Conservation (phyloP, 495 filamentous ascomycete species). For the Paragyromitra xinjiangensis region DNA sequence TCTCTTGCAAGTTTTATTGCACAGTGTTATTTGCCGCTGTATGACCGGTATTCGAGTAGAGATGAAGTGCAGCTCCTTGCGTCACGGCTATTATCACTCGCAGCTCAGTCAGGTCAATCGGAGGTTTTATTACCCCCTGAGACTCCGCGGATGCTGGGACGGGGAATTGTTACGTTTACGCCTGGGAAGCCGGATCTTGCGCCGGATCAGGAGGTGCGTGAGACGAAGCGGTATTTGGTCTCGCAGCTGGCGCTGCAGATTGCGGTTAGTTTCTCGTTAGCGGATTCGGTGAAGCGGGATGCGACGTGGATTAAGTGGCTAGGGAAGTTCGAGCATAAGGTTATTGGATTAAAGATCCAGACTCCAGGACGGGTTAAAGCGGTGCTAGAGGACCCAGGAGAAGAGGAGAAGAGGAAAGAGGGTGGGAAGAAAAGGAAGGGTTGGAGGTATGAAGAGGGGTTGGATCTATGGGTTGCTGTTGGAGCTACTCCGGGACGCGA, state of each 20-base stretch:
- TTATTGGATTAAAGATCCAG: constrained; percentile 53
- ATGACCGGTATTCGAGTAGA: not conserved
- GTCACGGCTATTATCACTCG: constrained; percentile 28
- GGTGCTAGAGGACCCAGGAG: not conserved
- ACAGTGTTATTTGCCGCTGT: constrained; percentile 46
- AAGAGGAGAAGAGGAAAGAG: not conserved
- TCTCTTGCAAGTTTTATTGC: constrained; percentile 48
- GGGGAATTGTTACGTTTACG: constrained; percentile 46
- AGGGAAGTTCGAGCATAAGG: constrained; percentile 42
- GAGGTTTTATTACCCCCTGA: not conserved
- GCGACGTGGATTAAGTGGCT: constrained; percentile 48
- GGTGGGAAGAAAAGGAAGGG: constrained; percentile 40
- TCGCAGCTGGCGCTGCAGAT: constrained; percentile 48
- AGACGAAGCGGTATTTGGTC: constrained; percentile 48
- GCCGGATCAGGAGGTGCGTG: constrained; percentile 21
- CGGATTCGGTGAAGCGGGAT: constrained; percentile 31
- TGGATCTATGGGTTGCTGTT: constrained; percentile 54
- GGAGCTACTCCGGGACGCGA: constrained; percentile 49
- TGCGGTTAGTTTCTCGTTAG: constrained; percentile 47
- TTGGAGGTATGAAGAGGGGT: constrained; percentile 55
- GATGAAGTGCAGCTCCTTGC: constrained; percentile 42
- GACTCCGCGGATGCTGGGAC: constrained; percentile 30
- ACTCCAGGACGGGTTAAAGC: constrained; percentile 40
- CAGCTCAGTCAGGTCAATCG: not conserved
- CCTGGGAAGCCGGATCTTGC: constrained; percentile 41